Conservation (phyloP, 495 filamentous ascomycete genomes). For the Podospora tetraspora region DNA sequence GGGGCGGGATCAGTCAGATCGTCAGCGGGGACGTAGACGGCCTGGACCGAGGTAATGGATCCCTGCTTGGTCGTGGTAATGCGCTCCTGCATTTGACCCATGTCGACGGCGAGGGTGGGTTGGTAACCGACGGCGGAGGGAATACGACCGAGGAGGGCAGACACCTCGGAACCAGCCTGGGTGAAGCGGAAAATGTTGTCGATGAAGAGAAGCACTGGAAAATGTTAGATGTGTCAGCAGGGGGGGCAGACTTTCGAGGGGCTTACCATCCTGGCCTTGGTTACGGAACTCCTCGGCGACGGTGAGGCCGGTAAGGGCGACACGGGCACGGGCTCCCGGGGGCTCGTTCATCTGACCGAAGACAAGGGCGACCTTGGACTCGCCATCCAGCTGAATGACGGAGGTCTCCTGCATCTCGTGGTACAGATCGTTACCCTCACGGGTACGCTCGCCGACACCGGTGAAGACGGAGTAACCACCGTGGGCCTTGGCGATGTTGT, state of each 20-base stretch:
- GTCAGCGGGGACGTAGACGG: slow-evolving; percentile 99
- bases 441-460: slow-evolving; percentile 99
- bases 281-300: slow-evolving; percentile 97
- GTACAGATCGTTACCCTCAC: slow-evolving; percentile 99
- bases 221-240: slow-evolving; percentile 8
- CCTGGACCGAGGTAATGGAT: slow-evolving; percentile 99
- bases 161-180: slow-evolving; percentile 99
- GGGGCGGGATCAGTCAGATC: slow-evolving; percentile 99
- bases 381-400: slow-evolving; percentile 98
- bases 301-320: slow-evolving; percentile 88
- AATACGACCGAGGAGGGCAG: slow-evolving; percentile 98
- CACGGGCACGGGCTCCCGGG: slow-evolving; percentile 98
- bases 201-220: slow-evolving; percentile 88
- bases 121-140: slow-evolving; percentile 99
- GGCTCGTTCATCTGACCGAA: slow-evolving; percentile 99
- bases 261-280: slow-evolving; percentile 82
- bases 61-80: slow-evolving; percentile 99
- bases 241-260: neutral
- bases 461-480: slow-evolving; percentile 99
- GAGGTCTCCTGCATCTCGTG: slow-evolving; percentile 99
- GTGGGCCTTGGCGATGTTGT: slow-evolving; percentile 99
- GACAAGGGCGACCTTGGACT: slow-evolving; percentile 98
- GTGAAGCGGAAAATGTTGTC: slow-evolving; percentile 99
- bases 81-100: slow-evolving; percentile 99
- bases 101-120: slow-evolving; percentile 98